Evolutionary conservation across 257 asterid genomes (phyloP).

Genomic region (Cruciata laevipes): DNA sequence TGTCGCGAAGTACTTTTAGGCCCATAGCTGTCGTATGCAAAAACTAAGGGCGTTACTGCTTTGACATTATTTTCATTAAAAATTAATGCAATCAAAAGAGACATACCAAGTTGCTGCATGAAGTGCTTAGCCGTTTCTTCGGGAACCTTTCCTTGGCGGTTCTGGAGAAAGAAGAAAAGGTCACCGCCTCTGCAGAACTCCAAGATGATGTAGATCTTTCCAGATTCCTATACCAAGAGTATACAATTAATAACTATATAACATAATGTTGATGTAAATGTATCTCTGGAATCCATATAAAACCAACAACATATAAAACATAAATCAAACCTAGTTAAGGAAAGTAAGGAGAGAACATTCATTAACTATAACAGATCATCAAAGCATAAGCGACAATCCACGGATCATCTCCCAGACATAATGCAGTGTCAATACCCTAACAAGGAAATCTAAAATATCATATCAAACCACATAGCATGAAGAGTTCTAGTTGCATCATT

Average conservation of each 20-base stretch:
- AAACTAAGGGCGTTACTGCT: constrained; percentile 11
- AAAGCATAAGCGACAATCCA: background rate
- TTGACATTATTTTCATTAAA: background rate
- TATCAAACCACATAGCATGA: background rate
- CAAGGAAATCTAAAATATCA: background rate
- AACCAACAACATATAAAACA: background rate
- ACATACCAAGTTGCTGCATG: constrained; percentile 81
- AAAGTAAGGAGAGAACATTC: constrained; percentile 1
- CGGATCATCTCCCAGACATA: background rate
- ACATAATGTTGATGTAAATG: background rate
- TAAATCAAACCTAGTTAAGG: constrained; percentile 4
- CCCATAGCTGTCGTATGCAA: constrained; percentile 60
- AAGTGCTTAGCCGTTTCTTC: constrained; percentile 87
- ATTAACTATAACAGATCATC: background rate
- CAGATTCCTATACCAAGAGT: constrained; percentile 59
- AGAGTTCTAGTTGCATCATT: background rate
- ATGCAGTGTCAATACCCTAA: background rate
- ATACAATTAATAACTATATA: constrained; percentile 13
- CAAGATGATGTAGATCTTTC: constrained; percentile 73
- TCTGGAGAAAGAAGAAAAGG: constrained; percentile 66
- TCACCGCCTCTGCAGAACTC: constrained; percentile 98
- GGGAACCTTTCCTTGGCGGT: constrained; percentile 61
- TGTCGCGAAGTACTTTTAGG: constrained; percentile 73
- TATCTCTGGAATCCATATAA: background rate
- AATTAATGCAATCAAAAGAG: constrained; percentile 1